Percentiles rank a stretch among this genome's conserved stretches.
Conservation (phyloP, 371 early-diverging fungal genomes). For the Mortierella sp. region DNA sequence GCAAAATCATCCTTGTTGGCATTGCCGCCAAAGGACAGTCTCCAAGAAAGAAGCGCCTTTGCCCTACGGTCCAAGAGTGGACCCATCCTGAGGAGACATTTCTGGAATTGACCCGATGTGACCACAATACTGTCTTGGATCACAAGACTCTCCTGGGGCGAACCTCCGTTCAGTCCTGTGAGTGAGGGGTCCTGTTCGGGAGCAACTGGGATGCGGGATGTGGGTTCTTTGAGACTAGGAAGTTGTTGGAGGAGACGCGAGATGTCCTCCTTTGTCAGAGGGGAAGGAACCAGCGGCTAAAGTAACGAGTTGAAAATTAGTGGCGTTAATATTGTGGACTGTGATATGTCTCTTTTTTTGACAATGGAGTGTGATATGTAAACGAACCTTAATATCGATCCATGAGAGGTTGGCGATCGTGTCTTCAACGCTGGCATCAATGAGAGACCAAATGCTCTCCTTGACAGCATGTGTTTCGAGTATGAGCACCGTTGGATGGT, state of each 20-base stretch:
- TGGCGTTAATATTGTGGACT: neutral
- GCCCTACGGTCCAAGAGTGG: constrained; percentile 39
- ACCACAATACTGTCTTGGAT: constrained; percentile 47
- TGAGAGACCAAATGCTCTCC: constrained; percentile 54
- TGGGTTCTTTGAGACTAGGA: constrained; percentile 38
- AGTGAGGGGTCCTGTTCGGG: constrained; percentile 46
- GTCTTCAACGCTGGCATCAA: constrained; percentile 54
- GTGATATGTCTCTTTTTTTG: neutral
- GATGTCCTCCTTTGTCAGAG: constrained; percentile 45
- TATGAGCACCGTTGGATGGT: constrained; percentile 41
- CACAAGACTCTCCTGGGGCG: constrained; percentile 34
- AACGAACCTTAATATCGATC: constrained; percentile 54
- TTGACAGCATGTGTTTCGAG: constrained; percentile 48
- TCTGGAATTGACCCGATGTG: constrained; percentile 53
- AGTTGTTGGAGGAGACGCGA: constrained; percentile 43
- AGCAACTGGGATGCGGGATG: constrained; percentile 22
- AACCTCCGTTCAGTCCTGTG: constrained; percentile 44
- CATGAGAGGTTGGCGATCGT: constrained; percentile 50
- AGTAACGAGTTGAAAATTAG: neutral
- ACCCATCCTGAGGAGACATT: constrained; percentile 48
- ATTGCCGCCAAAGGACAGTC: constrained; percentile 36
- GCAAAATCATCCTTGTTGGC: constrained; percentile 7
- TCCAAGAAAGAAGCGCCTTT: constrained; percentile 44
- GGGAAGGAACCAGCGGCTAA: constrained; percentile 51
- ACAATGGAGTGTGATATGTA: neutral